Conservation (phyloP, 2,329 filamentous ascomycete genomes). For the Chrysoporthe deuterocubensis region DNA sequence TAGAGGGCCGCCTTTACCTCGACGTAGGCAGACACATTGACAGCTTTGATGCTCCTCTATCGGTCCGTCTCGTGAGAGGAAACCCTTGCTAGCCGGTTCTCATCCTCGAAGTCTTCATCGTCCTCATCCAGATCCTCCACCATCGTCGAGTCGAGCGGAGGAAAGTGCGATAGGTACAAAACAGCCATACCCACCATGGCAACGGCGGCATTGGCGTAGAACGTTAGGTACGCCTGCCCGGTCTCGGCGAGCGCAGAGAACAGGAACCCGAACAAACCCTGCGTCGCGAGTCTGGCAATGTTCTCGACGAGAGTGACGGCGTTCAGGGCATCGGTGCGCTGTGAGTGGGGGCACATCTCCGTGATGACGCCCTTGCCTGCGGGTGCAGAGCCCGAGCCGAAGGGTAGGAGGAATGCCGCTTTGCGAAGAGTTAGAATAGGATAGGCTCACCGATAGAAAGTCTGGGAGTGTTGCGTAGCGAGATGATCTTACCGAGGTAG, state of each 20-base stretch:
- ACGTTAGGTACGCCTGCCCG: constrained; percentile 65
- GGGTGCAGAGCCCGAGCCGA: constrained; percentile 70
- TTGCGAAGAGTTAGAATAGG: neutral
- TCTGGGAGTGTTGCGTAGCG: neutral
- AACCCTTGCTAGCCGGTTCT: constrained; percentile 11
- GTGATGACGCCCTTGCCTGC: constrained; percentile 76
- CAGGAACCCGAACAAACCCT: constrained; percentile 68
- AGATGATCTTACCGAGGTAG: constrained; percentile 54
- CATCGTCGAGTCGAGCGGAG: constrained; percentile 42
- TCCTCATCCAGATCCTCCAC: constrained; percentile 34
- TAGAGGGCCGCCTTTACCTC: neutral
- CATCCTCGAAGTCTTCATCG: constrained; percentile 3
- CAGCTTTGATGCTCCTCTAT: neutral
- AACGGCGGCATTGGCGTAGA: constrained; percentile 68
- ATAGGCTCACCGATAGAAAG: too few species aligned
- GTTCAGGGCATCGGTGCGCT: constrained; percentile 68
- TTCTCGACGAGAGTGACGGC: constrained; percentile 74
- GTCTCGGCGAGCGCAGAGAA: constrained; percentile 66
- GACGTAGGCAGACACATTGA: neutral
- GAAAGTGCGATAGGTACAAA: constrained; percentile 48
- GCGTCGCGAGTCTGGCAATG: constrained; percentile 65
- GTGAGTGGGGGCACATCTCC: constrained; percentile 66
- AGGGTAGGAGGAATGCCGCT: constrained; percentile 67
- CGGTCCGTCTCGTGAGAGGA: constrained; percentile 28
- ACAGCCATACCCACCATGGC: constrained; percentile 52